Percentiles rank a stretch among this genome's conserved stretches.
Conservation (phyloP, 495 filamentous ascomycete genomes). For the Aspergillus egyptiacus region DNA sequence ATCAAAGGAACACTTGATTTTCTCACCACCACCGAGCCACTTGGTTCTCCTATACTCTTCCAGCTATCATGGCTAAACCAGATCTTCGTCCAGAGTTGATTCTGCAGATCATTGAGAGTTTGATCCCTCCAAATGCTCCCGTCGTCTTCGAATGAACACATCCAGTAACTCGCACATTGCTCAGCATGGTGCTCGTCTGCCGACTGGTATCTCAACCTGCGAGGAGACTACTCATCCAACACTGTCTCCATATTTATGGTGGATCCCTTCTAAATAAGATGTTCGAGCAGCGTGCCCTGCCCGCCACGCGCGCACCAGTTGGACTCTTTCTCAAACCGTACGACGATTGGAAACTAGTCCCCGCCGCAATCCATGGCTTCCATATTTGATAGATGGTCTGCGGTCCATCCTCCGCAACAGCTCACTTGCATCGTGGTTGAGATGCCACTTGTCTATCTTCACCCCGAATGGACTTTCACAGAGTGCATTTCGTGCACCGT, state of each 20-base stretch:
- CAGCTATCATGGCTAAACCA: background rate
- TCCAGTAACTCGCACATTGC: slow-evolving; percentile 19
- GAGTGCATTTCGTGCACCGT: slow-evolving; percentile 20
- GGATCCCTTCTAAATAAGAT: slow-evolving; percentile 2
- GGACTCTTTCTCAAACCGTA: slow-evolving; percentile 18
- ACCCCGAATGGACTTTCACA: slow-evolving; percentile 18
- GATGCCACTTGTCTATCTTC: slow-evolving; percentile 12
- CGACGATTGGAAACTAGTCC: too few species aligned
- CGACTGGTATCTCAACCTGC: slow-evolving; percentile 18
- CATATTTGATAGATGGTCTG: slow-evolving; percentile 11
- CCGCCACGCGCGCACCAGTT: slow-evolving; percentile 1
- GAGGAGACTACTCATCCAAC: slow-evolving; percentile 17
- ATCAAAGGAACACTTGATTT: too few species aligned
- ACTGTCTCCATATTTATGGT: slow-evolving; percentile 25
- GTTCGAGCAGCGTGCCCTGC: background rate
- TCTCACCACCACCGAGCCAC: background rate
- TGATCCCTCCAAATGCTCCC: slow-evolving; percentile 12
- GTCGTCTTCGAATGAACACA: slow-evolving; percentile 13
- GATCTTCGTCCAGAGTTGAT: slow-evolving; percentile 20
- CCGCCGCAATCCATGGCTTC: too few species aligned
- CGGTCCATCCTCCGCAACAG: background rate
- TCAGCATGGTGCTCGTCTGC: slow-evolving; percentile 21
- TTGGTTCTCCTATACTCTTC: background rate
- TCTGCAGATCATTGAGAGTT: slow-evolving; percentile 18
- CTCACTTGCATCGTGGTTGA: slow-evolving; percentile 13